Conservation (phyloP, 108 stramenopile species). For the Licmophora abbreviata region DNA sequence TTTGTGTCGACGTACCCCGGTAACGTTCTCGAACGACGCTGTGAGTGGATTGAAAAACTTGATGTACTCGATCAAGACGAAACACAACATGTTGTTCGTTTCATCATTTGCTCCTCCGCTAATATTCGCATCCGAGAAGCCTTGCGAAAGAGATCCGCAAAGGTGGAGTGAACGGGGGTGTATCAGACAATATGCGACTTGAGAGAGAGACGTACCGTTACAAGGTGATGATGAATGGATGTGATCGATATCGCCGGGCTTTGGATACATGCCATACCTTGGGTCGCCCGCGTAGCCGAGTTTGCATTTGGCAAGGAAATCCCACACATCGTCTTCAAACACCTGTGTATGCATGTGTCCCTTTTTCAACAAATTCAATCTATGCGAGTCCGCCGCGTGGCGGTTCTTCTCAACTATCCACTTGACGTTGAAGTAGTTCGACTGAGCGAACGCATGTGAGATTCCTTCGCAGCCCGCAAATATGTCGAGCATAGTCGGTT, state of each 20-base stretch:
- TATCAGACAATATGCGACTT: too few relatives aligned
- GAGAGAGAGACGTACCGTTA: too few relatives aligned
- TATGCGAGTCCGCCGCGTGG: constrained; percentile 16
- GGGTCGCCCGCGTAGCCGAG: constrained; percentile 7
- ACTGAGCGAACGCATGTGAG: constrained; percentile 23
- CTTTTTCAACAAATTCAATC: constrained; percentile 10
- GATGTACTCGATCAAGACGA: constrained; percentile 28
- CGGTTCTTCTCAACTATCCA: constrained; percentile 29
- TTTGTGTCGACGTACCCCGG: constrained; percentile 13
- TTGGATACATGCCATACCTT: constrained; percentile 14
- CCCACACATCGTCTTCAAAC: constrained; percentile 23
- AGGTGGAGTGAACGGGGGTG: too few relatives aligned
- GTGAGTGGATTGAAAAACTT: constrained; percentile 28
- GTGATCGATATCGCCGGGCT: constrained; percentile 20
- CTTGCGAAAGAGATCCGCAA: too few relatives aligned
- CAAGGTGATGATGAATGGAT: constrained; percentile 42
- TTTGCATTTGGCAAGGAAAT: constrained; percentile 14
- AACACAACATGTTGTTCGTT: constrained; percentile 33
- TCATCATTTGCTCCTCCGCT: constrained; percentile 37
- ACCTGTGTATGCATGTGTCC: constrained; percentile 8
- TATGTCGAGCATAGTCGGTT: constrained; percentile 19
- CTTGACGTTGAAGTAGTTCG: constrained; percentile 29
- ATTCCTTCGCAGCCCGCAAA: constrained; percentile 39
- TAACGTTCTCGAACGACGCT: constrained; percentile 46
- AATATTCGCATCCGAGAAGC: constrained; percentile 48